Base-by-base conservation (phyloP, 140 eudicot genomes). In the Oenanthe javanica region DNA sequence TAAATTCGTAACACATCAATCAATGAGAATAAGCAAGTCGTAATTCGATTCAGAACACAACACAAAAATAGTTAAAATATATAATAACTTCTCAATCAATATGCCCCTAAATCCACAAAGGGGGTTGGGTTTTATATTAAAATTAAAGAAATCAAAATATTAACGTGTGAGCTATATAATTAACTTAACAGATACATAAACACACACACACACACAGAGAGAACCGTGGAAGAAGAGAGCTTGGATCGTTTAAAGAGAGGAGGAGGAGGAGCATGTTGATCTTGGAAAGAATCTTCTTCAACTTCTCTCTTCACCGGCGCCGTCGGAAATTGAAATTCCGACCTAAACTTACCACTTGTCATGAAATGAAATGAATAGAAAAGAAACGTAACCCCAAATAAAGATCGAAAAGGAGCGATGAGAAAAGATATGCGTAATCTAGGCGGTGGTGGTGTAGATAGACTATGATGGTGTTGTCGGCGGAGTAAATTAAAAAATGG, bases 171-270 rank as follows among this genome's bases (percentile, higher is more conserved):
- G 45, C 45, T 42, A 57, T 31, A 31, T 31, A 31, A 57, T 57
- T 1, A 57, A 19, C 27, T 19, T 19, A 19, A 55, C n/a, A 55
- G 5, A 55, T 19, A 55, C 12, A 55, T 18, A 55, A 19, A 55
- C 23, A 55, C 23, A 57, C 27, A 57, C 9, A 57, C 21, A 57
- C 2, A 57, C 38, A 23, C 27, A 42, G 43, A 72, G 16, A 13
- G 19, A 45, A 79, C 81, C 75, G 25, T 75, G 40, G 76, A 23
- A 66, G 76, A 66, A 71, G 77, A 77, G 31, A 84, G 86, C 89
- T 86, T 88, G 77, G 92, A 88, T 86, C 92, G 85, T 87, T 88
- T 88, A 79, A 80, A 31, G 36, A 31, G 36, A 31, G 0, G 36
- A 31, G 36, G 79, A 71, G 83, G 81, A 77, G 73, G 87, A 40